A percentile compares a stretch with the other conserved stretches of the same genome.
These are phyloP conservation scores for Vinca minor DNA, from an alignment of 257 asterid species.

Conservation along the genomic window DNA sequence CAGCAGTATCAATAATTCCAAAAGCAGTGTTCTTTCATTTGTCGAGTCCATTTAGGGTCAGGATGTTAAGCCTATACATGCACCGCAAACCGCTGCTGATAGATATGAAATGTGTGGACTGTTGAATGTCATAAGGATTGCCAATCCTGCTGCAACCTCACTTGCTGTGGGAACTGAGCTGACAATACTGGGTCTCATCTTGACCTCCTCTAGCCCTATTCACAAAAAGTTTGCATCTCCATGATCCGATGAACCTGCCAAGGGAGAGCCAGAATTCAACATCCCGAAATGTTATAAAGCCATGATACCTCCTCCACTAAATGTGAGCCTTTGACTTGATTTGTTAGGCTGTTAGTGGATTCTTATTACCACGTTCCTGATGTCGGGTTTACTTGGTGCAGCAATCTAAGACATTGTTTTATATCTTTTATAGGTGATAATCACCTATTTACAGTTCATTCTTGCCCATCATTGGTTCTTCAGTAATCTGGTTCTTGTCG, in stretches of 20 bases:
- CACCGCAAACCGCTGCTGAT: conserved; percentile 48
- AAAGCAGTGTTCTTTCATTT: conserved; percentile 58
- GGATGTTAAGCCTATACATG: conserved; percentile 46
- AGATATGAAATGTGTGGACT: conserved; percentile 72
- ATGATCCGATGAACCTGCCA: conserved; percentile 80
- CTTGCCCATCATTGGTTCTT: not conserved
- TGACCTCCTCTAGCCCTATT: conserved; percentile 67
- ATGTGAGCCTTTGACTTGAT: conserved; percentile 35
- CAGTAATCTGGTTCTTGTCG: conserved; percentile 23
- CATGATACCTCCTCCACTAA: conserved; percentile 48
- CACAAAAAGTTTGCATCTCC: conserved; percentile 86
- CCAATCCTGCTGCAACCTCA: conserved; percentile 54
- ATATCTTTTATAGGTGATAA: conserved; percentile 67
- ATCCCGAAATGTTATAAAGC: conserved; percentile 69
- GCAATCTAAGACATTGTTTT: conserved; percentile 58
- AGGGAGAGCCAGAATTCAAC: conserved; percentile 69
- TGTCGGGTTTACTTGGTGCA: conserved; percentile 26
- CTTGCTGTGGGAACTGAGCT: conserved; percentile 79
- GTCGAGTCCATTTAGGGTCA: conserved; percentile 55
- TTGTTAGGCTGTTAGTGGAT: not conserved
- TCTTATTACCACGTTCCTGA: conserved; percentile 4
- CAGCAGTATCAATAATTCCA: conserved; percentile 76
- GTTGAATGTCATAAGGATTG: conserved; percentile 51
- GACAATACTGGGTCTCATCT: conserved; percentile 68
- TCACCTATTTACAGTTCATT: not conserved